A percentile compares a stretch with the other conserved stretches of the same genome.
Conservation (phyloP, 805 yeast genomes). For the baker's yeast (Saccharomyces cerevisiae) region DNA sequence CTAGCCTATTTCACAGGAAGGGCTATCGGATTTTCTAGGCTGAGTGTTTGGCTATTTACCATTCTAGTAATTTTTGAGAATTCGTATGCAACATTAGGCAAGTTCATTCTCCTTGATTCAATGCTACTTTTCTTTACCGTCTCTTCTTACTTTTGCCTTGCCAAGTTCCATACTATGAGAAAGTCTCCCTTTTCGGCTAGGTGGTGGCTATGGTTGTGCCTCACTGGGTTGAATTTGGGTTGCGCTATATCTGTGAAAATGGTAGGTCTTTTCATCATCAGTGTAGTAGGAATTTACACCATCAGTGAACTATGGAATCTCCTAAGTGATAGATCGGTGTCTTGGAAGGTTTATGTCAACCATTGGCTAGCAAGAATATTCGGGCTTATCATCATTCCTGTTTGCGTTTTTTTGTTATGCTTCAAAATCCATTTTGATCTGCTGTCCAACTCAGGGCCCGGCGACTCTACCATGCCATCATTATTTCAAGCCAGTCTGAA, state of each 20-base stretch:
- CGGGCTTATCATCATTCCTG: conserved; percentile 57
- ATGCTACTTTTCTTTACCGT: conserved; percentile 71
- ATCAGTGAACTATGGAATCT: conserved; percentile 78
- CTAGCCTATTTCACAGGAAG: conserved; percentile 64
- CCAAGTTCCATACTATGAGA: conserved; percentile 45
- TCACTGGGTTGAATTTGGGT: conserved; percentile 82
- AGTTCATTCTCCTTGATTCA: conserved; percentile 69
- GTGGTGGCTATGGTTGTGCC: conserved; percentile 92
- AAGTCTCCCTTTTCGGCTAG: conserved; percentile 50
- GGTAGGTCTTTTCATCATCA: conserved; percentile 90
- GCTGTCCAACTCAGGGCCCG: conserved; percentile 72
- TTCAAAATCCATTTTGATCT: conserved; percentile 75
- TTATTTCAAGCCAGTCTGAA: conserved; percentile 70
- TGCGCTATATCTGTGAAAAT: conserved; percentile 88
- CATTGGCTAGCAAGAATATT: conserved; percentile 64
- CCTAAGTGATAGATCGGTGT: conserved; percentile 57
- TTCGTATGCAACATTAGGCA: conserved; percentile 60
- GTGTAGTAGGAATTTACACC: conserved; percentile 84
- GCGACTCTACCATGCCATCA: conserved; percentile 73
- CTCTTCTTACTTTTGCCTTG: conserved; percentile 54
- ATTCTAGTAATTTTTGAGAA: conserved; percentile 60
- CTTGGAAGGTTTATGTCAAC: conserved; percentile 38
- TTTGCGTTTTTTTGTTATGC: conserved; percentile 50
- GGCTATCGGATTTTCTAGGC: conserved; percentile 42
- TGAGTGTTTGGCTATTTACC: conserved; percentile 52